These are phyloP conservation scores for Sugiyamaella neomexicana DNA, from an alignment of 1,139 yeast genomes.

Conservation along the genomic window DNA sequence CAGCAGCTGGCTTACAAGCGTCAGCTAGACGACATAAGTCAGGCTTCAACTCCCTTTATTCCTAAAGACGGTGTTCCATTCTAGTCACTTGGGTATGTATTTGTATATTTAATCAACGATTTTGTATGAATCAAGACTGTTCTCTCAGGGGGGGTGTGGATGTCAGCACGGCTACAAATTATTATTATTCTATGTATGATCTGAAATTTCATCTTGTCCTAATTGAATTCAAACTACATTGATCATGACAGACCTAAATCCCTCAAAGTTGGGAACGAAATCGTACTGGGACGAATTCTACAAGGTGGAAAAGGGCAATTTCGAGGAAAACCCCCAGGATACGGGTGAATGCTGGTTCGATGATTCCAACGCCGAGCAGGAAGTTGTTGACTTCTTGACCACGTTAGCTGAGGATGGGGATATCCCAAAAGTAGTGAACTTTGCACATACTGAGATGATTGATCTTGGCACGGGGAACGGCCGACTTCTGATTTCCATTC, in stretches of 20 bases:
- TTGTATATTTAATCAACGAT: no score
- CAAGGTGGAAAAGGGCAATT: conserved; percentile 66
- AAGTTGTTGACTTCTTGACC: conserved; percentile 66
- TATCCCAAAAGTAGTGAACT: conserved; percentile 25
- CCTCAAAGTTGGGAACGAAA: conserved; percentile 33
- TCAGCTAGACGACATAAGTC: conserved; percentile 22
- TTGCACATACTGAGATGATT: conserved; percentile 47
- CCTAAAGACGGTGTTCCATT: conserved; percentile 16
- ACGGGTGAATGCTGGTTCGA: conserved; percentile 97
- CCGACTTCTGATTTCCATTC: conserved; percentile 71
- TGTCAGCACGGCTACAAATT: background rate
- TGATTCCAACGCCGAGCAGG: conserved; percentile 86
- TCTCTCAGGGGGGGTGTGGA: no score
- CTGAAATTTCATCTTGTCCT: background rate
- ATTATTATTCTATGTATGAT: no score
- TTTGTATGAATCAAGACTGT: no score
- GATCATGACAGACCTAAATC: conserved; percentile 22
- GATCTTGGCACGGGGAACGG: conserved; percentile 98
- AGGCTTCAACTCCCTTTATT: conserved; percentile 4
- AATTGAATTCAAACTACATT: background rate
- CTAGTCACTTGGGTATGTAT: background rate
- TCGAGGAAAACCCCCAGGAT: conserved; percentile 69
- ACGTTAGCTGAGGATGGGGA: conserved; percentile 42
- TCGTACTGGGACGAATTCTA: conserved; percentile 81
- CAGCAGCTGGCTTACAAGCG: conserved; percentile 37